Evolutionary conservation across 768 basidiomycete species (phyloP).

Genomic region (Mycena maculata): DNA sequence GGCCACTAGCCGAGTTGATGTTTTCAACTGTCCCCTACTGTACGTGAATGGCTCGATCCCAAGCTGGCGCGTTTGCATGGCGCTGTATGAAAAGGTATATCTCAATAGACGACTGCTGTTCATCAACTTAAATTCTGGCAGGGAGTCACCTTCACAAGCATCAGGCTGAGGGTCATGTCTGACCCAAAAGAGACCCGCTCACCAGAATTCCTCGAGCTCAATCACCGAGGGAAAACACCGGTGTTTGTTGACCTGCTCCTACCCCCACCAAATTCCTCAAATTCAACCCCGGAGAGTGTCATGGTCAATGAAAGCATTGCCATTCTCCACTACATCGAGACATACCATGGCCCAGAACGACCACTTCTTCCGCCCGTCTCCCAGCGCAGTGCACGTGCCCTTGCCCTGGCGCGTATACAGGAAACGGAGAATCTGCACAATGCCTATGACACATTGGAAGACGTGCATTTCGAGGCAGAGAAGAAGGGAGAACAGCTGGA

Average conservation of each 20-base stretch:
- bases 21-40: conserved; percentile 38
- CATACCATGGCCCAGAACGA: conserved; percentile 32
- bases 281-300: conserved; percentile 7
- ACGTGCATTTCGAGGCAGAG: conserved; percentile 39
- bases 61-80: conserved; percentile 45
- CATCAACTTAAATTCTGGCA: conserved; percentile 5
- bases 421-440: conserved; percentile 45
- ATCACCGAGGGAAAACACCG: conserved; percentile 45
- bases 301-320: conserved; percentile 44
- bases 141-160: conserved; percentile 35
- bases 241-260: conserved; percentile 37
- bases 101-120: not conserved
- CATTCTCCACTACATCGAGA: conserved; percentile 46
- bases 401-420: conserved; percentile 38
- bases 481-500: conserved; percentile 29
- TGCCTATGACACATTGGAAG: conserved; percentile 42
- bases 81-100: conserved; percentile 42
- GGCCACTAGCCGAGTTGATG: conserved; percentile 33
- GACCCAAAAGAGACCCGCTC: conserved; percentile 41
- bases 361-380: conserved; percentile 40
- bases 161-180: conserved; percentile 42
- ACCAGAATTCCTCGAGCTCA: conserved; percentile 41
- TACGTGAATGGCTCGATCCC: conserved; percentile 45
- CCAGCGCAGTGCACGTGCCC: conserved; percentile 32
- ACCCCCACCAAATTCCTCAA: not conserved